Evolutionary conservation across 257 asterid species (phyloP), one percentile per base, ranked within the genome.

Genomic region (Solanum phureja): DNA sequence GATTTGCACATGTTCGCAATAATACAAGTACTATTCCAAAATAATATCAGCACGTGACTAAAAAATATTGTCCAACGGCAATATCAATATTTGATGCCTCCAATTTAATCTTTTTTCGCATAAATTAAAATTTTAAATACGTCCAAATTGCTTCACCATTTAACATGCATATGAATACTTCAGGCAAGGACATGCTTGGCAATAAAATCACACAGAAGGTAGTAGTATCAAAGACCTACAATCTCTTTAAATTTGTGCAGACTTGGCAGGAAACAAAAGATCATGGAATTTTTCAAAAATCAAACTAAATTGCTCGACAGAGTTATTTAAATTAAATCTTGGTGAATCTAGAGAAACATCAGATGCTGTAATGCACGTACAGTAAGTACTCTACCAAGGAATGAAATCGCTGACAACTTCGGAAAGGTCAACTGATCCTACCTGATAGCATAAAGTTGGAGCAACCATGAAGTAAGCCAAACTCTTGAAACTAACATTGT

Each of bases 371-470:
- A 79, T 27, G 85, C 66, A 79, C 18, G 1, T 79, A 13, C 0
- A 19, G 66, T 19, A 56, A 56, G 24, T 56, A 56, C 24, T 42
- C 84, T 79, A 10, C 27, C 69, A 18, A 8, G 24, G 86, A 64
- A 82, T 6, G 7, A 49, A 49, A 19, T 49, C 71, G 1, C 42
- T 82, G 69, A 82, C 69, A 29, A 49, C 86, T 82, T 18, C 2
- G 27, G 86, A 85, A 88, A 60, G 68, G 52, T 58, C 62, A 62
- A 66, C 87, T 42, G 31, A 60, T 60, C 69, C 85, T 92, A 97
- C 99, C 98, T 97, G 99, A 91, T 96, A 97, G 90, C 99, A 97
- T 83, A 97, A 89, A 29, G 99, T 97, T 60, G 99, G 99, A 89
- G 99, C 98, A 88, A 95, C 92, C 97, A 96, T 92, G 92, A 97